Conservation (phyloP, 1,139 yeast species). For the Sugiyamaella novakii region DNA sequence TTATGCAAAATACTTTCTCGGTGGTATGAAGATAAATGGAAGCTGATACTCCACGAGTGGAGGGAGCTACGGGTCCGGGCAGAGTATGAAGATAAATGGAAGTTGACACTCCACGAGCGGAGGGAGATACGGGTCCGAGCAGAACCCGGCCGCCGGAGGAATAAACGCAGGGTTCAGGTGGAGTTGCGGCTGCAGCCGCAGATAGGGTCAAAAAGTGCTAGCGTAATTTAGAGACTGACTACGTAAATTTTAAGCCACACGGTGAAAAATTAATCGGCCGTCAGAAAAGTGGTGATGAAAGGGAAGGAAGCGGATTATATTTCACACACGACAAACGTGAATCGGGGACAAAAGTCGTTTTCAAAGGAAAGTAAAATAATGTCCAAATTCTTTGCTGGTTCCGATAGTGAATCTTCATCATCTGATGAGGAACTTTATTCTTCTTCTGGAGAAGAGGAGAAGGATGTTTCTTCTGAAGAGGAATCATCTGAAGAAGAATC, state of each 20-base stretch:
- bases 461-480: constrained; percentile 17
- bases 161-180: constrained; percentile 2
- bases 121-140: constrained; percentile 10
- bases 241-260: constrained; percentile 12
- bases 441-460: constrained; percentile 16
- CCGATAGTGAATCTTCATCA: constrained; percentile 16
- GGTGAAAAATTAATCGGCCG: constrained; percentile 15
- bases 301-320: background rate
- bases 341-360: constrained; percentile 4
- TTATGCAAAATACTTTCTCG: no score
- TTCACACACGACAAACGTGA: constrained; percentile 3
- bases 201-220: background rate
- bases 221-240: constrained; percentile 18
- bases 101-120: constrained; percentile 4
- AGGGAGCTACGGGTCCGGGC: no score
- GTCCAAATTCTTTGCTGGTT: constrained; percentile 24
- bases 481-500: constrained; percentile 26
- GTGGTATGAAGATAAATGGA: no score
- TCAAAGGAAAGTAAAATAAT: constrained; percentile 7
- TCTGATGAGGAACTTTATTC: constrained; percentile 21
- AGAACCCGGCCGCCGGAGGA: constrained; percentile 12
- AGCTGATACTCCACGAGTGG: no score
- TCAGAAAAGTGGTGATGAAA: background rate
- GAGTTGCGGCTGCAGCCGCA: constrained; percentile 3
- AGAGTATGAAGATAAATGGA: no score